Base-by-base conservation (phyloP, 1,284 basidiomycete species). In the Puccinia coronata region DNA sequence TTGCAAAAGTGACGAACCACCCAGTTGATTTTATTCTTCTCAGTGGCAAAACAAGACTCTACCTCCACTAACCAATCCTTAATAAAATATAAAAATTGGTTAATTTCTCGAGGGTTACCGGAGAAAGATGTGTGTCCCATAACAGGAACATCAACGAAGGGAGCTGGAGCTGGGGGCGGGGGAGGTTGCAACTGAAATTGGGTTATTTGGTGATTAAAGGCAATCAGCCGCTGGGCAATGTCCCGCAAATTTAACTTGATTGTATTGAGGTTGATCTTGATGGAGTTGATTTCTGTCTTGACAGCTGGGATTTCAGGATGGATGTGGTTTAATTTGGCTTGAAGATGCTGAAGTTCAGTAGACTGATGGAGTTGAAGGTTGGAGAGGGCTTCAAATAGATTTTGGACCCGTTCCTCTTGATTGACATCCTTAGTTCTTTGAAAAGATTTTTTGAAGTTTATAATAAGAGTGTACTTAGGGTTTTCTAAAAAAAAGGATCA, bases 11-110 rank as follows among this genome's bases (percentile, higher is more conserved):
- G 65, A 16, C 23, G 65, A 5, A 67, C 65, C 9, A 67, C n/a
- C 65, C 65, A 67, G 43, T 67, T 67, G 31, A 67, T 67, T 25
- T 67, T 70, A n/a, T 20, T 47, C 25, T 49, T 49, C 25, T 70
- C 67, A 11, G 11, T n/a, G 6, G 14, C 36, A 49, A 49, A 47
- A n/a, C 39, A 20, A 3, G 14, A 3, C 25, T 49, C 67, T 18
- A n/a, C 43, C 25, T 70, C 67, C 4, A 47, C 23, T 25, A 70
- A 28, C 12, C 41, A 20, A n/a, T 70, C 67, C 43, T 49, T 43
- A 49, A 70, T 49, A 18, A 70, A 49, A 49, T 70, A 70, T 12
- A 70, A n/a, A 49, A 70, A 70, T 49, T 25, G 1, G 23, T 70
- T 70, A 31, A 28, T 23, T 49, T 70, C 67, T n/a, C 49, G 47